Evolutionary conservation across 2,329 filamentous ascomycete genomes (phyloP).

Genomic region (Curvularia eragrostidis): DNA sequence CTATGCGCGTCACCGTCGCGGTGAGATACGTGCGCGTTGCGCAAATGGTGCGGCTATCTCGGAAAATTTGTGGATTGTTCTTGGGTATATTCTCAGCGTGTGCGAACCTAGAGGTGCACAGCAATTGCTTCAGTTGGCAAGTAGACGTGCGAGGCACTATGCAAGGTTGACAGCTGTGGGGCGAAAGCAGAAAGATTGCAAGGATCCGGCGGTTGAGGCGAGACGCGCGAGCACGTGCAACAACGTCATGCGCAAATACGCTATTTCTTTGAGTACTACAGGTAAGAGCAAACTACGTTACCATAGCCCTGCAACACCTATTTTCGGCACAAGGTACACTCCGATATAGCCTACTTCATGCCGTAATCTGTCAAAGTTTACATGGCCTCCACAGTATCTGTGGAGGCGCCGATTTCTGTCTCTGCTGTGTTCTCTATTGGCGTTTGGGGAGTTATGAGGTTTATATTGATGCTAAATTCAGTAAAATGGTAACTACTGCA

Average conservation of each 20-base stretch:
- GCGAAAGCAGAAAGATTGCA: slow-evolving; percentile 11
- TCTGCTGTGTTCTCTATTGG: neutral
- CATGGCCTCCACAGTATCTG: too few relatives aligned
- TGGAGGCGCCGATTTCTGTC: neutral
- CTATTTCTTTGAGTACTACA: neutral
- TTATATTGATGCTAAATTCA: neutral
- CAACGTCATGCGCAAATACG: slow-evolving; percentile 3
- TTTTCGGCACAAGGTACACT: too few relatives aligned
- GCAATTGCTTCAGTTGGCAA: neutral
- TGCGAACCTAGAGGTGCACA: neutral
- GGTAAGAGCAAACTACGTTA: neutral
- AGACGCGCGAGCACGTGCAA: slow-evolving; percentile 19
- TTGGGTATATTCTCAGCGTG: neutral
- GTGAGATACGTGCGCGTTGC: slow-evolving; percentile 6
- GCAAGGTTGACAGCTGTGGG: slow-evolving; percentile 11
- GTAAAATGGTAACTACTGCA: neutral
- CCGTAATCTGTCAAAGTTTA: too few relatives aligned
- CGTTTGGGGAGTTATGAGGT: neutral
- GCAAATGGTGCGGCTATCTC: neutral
- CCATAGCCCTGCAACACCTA: too few relatives aligned
- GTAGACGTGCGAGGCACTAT: neutral
- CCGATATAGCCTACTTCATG: too few relatives aligned
- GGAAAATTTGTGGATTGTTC: neutral
- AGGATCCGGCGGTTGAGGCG: slow-evolving; percentile 9
- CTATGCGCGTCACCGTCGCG: slow-evolving; percentile 12